A percentile compares a stretch with the other conserved stretches of the same genome.
Evolutionary conservation across 805 yeast species (phyloP).

Genomic region (Jamesozyma jinghongensis): DNA sequence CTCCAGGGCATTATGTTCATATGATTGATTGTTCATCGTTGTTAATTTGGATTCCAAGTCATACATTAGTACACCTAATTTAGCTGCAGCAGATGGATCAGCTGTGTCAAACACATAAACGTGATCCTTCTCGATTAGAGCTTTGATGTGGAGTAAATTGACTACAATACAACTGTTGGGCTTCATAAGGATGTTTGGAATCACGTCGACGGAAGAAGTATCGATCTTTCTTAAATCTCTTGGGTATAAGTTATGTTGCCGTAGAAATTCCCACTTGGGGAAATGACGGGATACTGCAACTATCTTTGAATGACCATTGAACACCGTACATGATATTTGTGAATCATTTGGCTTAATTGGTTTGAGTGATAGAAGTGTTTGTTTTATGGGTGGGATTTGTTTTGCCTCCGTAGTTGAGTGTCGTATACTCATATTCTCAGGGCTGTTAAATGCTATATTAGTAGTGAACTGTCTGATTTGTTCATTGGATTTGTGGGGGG

Average conservation of each 20-base stretch:
- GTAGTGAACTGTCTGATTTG: too few relatives aligned
- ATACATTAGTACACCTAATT: conserved; percentile 69
- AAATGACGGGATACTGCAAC: conserved; percentile 70
- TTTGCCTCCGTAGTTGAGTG: too few relatives aligned
- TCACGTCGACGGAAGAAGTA: conserved; percentile 66
- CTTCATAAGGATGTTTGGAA: conserved; percentile 81
- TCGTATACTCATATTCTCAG: too few relatives aligned
- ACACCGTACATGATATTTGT: conserved; percentile 66
- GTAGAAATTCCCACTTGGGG: conserved; percentile 66
- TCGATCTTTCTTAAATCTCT: conserved; percentile 79
- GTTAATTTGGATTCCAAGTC: conserved; percentile 67
- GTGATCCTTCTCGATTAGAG: conserved; percentile 68
- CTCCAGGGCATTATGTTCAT: conserved; percentile 79
- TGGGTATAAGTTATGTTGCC: conserved; percentile 68
- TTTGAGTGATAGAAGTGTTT: conserved; percentile 21
- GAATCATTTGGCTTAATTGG: conserved; percentile 38
- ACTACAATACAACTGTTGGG: conserved; percentile 59
- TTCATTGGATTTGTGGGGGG: too few relatives aligned
- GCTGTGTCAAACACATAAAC: conserved; percentile 74
- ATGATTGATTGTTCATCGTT: conserved; percentile 37
- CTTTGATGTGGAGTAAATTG: conserved; percentile 80
- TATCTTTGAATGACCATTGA: conserved; percentile 67
- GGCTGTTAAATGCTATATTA: too few relatives aligned
- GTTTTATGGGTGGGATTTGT: conserved; percentile 3
- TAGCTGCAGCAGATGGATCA: conserved; percentile 48